Conservation (phyloP, 495 filamentous ascomycete species). For the Penicillium atrosanguineum region DNA sequence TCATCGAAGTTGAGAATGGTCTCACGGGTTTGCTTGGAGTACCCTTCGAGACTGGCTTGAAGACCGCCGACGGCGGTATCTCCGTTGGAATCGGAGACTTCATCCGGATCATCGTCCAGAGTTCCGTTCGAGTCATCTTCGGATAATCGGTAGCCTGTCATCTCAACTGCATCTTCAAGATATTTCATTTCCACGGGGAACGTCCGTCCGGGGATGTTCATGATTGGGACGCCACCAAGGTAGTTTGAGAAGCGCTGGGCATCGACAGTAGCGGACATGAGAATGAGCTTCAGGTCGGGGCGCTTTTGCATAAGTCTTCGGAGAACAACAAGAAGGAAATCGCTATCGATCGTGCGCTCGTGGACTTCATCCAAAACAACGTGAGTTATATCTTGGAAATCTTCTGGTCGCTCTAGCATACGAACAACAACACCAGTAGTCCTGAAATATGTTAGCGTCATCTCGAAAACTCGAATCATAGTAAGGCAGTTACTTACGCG, state of each 20-base stretch:
- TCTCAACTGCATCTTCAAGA: slow-evolving; percentile 85
- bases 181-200: slow-evolving; percentile 87
- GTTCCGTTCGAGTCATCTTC: slow-evolving; percentile 41
- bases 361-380: slow-evolving; percentile 94
- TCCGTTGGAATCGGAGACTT: slow-evolving; percentile 42
- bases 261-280: slow-evolving; percentile 97
- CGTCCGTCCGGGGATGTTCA: slow-evolving; percentile 88
- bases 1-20: slow-evolving; percentile 77
- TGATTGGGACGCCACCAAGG: slow-evolving; percentile 74
- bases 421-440: slow-evolving; percentile 89
- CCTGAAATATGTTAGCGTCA: slow-evolving; percentile 15
- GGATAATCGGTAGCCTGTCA: slow-evolving; percentile 67
- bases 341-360: slow-evolving; percentile 90
- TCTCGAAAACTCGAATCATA: not conserved
- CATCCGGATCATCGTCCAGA: slow-evolving; percentile 47
- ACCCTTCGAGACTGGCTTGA: slow-evolving; percentile 56
- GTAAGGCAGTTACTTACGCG: slow-evolving; percentile 48
- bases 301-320: slow-evolving; percentile 71
- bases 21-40: slow-evolving; percentile 69
- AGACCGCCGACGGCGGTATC: slow-evolving; percentile 36
- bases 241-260: slow-evolving; percentile 88
- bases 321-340: slow-evolving; percentile 88
- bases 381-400: slow-evolving; percentile 85
- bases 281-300: slow-evolving; percentile 74
- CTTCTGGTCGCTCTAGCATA: slow-evolving; percentile 86